A percentile compares a stretch with the other conserved stretches of the same genome.
Conservation (phyloP, 2,329 filamentous ascomycete species). For the Hawksworthiomyces lignivorus region DNA sequence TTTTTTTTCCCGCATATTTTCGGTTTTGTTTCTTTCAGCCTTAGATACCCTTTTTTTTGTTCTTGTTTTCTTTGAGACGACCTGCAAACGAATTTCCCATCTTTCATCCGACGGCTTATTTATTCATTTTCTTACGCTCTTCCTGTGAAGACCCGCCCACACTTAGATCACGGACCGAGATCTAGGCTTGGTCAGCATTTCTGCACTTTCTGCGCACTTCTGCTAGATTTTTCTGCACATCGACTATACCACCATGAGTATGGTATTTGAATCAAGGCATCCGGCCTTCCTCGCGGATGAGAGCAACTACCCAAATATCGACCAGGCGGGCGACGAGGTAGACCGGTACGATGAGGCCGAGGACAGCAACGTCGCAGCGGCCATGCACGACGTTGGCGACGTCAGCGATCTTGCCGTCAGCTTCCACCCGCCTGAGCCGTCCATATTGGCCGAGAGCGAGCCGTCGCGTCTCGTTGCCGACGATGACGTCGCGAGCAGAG, state of each 20-base stretch:
- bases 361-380: conserved; percentile 6
- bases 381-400: conserved; percentile 12
- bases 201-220: no score
- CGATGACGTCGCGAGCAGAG: conserved; percentile 5
- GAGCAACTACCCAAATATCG: conserved; percentile 18
- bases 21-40: not conserved
- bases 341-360: conserved; percentile 13
- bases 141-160: no score
- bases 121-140: not conserved
- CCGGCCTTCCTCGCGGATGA: conserved; percentile 15
- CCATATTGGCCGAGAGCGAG: conserved; percentile 15
- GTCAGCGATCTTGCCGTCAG: conserved; percentile 12
- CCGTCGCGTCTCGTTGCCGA: conserved; percentile 6
- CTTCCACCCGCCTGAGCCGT: conserved; percentile 13
- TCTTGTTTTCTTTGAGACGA: not conserved
- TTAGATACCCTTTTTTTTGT: not conserved
- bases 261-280: conserved; percentile 16
- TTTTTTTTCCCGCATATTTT: not conserved
- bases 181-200: no score
- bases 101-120: not conserved
- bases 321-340: conserved; percentile 14
- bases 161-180: no score
- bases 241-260: conserved; percentile 16
- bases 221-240: no score
- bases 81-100: no score